Base-by-base conservation (phyloP, 495 filamentous ascomycete genomes). In the Apodospora peruviana region DNA sequence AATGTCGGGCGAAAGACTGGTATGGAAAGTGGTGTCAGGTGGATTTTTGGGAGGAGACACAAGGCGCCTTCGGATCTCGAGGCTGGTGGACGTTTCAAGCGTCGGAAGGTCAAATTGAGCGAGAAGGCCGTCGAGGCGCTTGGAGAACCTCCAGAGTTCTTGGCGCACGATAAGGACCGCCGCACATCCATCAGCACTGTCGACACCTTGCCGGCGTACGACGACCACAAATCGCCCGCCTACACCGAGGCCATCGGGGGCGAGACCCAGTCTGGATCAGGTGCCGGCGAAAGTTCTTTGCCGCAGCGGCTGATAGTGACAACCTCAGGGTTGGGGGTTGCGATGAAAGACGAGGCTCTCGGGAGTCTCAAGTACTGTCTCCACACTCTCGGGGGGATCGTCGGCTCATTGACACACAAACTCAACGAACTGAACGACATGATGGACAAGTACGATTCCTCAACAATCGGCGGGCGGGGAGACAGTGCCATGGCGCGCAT, bases 301-400 rank as follows among this genome's bases (percentile, higher is more conserved):
- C 58, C 67, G 9, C 82, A 84, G 9, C 80, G 87, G 29, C 71
- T 97, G 12, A 81, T 94, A 18, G 83, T 94, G 50, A 84, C 83
- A 12, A 94, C 90, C 0, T 91, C 87, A 0, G 89, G 88, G 0
- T 72, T 96, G 2, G 85, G 88, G 25, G 83, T 90, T 17, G 89
- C 91, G 0, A 87, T 97, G 76, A 90, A 83, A 57, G 87, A 94
- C 18, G 84, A 89, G 27, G 27, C 27, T 14, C 27, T 7, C 27
- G 27, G 27, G 27, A 32, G 14, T 7, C 27, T 32, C 14, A 32
- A 32, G 14, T 14, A 32, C 7, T 32, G 27, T 14, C 27, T 32
- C 27, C 7, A 14, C 7, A 32, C 27, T 7, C 14, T 32, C 7
- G 7, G 27, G 27, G 7, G 14, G 7, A 7, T 32, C 27, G 14